A percentile compares a stretch with the other conserved stretches of the same genome.
phyloP scores from a whole-genome alignment of 805 yeast species.

The Pichia eremophila region DNA sequence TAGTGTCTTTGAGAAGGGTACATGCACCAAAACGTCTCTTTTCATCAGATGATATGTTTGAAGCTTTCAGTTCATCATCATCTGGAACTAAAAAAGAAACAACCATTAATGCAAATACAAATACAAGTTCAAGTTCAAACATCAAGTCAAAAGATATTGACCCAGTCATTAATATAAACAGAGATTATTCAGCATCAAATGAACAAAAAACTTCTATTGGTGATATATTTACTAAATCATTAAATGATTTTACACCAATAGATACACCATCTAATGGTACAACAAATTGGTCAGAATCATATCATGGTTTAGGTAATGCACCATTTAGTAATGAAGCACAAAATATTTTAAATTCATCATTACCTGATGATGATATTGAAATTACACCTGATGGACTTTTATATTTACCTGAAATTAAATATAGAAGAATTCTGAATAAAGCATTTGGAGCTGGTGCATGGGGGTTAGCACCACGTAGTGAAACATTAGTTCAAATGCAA shows the following conservation, averaged over 20 bases:
- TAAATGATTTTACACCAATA: constrained; percentile 17
- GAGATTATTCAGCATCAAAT: constrained; percentile 1
- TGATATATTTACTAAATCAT: constrained; percentile 13
- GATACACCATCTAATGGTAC: constrained; percentile 6
- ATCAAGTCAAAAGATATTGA: constrained; percentile 8
- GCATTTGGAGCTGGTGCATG: constrained; percentile 99
- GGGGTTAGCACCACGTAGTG: constrained; percentile 94
- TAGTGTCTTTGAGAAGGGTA: background rate
- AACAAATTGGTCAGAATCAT: constrained; percentile 77
- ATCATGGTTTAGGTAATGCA: constrained; percentile 74
- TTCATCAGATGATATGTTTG: constrained; percentile 16
- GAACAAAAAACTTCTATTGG: constrained; percentile 10
- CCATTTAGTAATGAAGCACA: constrained; percentile 60
- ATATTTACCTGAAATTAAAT: constrained; percentile 91
- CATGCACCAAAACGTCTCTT: constrained; percentile 1
- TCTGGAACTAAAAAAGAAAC: constrained; percentile 2
- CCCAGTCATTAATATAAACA: constrained; percentile 19
- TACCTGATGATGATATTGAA: constrained; percentile 72
- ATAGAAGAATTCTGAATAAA: constrained; percentile 75
- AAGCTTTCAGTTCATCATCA: constrained; percentile 18
- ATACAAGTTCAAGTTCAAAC: background rate
- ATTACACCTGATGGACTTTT: constrained; percentile 92
- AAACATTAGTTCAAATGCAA: constrained; percentile 49
- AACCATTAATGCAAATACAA: background rate
- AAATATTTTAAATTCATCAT: constrained; percentile 48